These are phyloP conservation scores for Albophoma yamanashiensis DNA, from an alignment of 2,329 filamentous ascomycete genomes.

Conservation along the genomic window DNA sequence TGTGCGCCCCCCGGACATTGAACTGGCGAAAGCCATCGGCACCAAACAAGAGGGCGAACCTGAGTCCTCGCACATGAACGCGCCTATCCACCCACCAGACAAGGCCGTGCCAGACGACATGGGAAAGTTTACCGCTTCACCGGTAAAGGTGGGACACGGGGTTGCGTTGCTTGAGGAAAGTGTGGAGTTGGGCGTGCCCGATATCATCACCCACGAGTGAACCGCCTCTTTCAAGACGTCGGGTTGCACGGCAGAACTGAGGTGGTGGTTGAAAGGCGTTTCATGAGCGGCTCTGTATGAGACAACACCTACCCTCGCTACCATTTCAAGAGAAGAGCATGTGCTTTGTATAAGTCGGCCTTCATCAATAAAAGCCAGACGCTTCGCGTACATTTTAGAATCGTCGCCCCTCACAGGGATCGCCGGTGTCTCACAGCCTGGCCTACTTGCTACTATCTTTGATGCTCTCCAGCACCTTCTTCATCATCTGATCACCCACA, in stretches of 20 bases:
- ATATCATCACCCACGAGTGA: constrained; percentile 26
- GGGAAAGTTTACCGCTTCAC: constrained; percentile 9
- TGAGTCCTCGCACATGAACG: not conserved
- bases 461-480: constrained; percentile 80
- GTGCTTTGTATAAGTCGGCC: not conserved
- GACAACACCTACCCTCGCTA: not conserved
- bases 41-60: not conserved
- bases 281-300: not conserved
- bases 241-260: not conserved
- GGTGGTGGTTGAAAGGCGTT: not conserved
- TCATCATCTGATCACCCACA: constrained; percentile 95
- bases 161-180: constrained; percentile 47
- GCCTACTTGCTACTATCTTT: constrained; percentile 16
- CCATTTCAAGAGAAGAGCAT: not conserved
- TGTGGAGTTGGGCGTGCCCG: constrained; percentile 33
- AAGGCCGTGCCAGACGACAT: not conserved
- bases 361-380: not conserved
- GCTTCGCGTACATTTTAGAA: not conserved
- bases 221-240: not conserved
- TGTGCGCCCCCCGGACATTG: not conserved
- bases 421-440: not conserved
- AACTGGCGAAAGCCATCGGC: not conserved
- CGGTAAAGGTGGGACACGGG: constrained; percentile 37
- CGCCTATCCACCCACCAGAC: not conserved
- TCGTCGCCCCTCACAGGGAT: not conserved